phyloP scores from a whole-genome alignment of 495 filamentous ascomycete genomes.

The Jackrogersella multiformis region DNA sequence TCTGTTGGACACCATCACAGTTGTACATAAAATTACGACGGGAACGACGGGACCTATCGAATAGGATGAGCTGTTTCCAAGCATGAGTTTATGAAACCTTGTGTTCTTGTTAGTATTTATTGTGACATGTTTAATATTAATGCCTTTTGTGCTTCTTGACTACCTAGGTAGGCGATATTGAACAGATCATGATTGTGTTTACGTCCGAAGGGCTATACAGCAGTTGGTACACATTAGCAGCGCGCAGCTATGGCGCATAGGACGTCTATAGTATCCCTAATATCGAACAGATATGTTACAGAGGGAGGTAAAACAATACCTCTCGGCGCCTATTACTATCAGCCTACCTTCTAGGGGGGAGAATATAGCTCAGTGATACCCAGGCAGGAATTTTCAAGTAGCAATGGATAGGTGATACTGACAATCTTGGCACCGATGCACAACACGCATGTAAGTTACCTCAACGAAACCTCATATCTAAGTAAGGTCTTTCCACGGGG shows the following conservation, averaged over 20 bases:
- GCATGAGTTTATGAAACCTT: background rate
- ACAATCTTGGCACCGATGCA: constrained; percentile 31
- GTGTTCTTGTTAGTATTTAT: background rate
- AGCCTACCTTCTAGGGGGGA: background rate
- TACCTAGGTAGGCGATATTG: background rate
- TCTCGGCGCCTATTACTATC: background rate
- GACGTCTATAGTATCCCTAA: too few relatives aligned
- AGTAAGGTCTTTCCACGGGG: background rate
- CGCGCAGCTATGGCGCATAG: too few relatives aligned
- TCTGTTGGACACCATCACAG: constrained; percentile 9
- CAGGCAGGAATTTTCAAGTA: background rate
- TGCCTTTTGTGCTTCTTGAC: background rate
- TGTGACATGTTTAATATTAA: background rate
- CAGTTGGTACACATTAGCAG: too few relatives aligned
- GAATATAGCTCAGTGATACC: background rate
- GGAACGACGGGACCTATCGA: background rate
- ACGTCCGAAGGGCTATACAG: too few relatives aligned
- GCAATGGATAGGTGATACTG: constrained; percentile 22
- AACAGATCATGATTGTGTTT: too few relatives aligned
- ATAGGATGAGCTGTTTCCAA: constrained; percentile 1
- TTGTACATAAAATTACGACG: background rate
- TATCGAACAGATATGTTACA: too few relatives aligned
- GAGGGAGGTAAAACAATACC: background rate
- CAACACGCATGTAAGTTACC: constrained; percentile 13
- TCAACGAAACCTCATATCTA: background rate